Evolutionary conservation across 2,329 filamentous ascomycete species (phyloP), one percentile per base, ranked within the genome.

Genomic region (Diaporthe capsici): DNA sequence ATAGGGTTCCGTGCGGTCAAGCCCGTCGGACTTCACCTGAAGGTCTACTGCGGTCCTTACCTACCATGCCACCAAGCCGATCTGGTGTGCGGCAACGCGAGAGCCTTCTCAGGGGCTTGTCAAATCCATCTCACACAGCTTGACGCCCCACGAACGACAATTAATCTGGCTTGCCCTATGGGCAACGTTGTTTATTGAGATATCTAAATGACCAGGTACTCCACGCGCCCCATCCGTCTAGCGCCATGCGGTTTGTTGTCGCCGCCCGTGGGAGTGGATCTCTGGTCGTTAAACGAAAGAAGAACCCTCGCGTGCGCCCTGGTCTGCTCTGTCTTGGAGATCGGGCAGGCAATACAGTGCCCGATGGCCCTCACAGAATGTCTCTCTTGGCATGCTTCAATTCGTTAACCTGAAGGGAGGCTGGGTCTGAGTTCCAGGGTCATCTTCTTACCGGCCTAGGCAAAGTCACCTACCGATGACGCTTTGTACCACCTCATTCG

Each of bases 401-500:
- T 75, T 76, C 72, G 65, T 58, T 44, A 58, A 42, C 28, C 37
- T 53, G 34, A 65, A 37, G 37, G 67, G 51, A 74, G 67, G 58
- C 57, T 58, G 20, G n/a, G 65, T 39, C 42, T 65, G 65, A 71
- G 58, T 44, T 39, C 17, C 65, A 67, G 49, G 67, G 65, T 53
- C 65, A 39, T 37, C 61, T 63, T 60, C 47, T 53, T 65, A 53
- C 61, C 49, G 47, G 37, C 67, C 61, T 49, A 42, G 58, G 74
- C 60, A 57, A 34, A 55, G 49, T 51, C 31, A 51, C 61, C 70
- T 47, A 49, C 60, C 63, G 73, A 58, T 75, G 71, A 73, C 42
- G 63, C 70, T 49, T 39, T 75, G 75, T 77, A 53, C 58, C 57
- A 73, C 73, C 73, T 76, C 61, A 71, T 51, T 73, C 72, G 73